Conservation (phyloP, 2,329 filamentous ascomycete species). For the Hymenoscyphus scutula region DNA sequence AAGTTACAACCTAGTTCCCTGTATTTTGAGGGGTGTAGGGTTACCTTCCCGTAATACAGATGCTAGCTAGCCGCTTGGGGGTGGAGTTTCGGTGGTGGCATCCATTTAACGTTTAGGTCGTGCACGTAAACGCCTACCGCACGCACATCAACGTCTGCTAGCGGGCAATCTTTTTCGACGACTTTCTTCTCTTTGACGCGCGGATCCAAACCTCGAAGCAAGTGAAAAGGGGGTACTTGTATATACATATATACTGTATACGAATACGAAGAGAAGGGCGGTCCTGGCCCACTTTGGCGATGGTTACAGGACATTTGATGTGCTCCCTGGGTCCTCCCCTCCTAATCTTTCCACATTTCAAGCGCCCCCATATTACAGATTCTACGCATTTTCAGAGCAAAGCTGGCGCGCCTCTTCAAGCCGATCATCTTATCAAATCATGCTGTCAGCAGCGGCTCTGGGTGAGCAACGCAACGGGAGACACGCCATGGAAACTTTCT, state of each 20-base stretch:
- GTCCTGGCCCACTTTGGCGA: neutral
- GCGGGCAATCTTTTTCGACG: constrained; percentile 6
- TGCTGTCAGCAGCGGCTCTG: neutral
- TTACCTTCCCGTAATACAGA: constrained; percentile 2
- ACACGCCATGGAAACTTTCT: neutral
- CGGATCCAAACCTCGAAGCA: constrained; percentile 2
- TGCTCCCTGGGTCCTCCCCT: neutral
- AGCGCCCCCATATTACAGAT: neutral
- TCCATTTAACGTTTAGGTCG: constrained; percentile 9
- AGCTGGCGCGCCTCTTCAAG: neutral
- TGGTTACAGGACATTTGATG: neutral
- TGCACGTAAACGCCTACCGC: constrained; percentile 4
- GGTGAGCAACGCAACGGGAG: neutral
- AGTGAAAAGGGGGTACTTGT: neutral
- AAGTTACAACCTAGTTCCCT: constrained; percentile 21
- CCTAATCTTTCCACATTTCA: constrained; percentile 1
- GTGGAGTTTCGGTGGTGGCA: neutral
- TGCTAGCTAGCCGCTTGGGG: neutral
- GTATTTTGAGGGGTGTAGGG: constrained; percentile 3
- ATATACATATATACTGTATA: too few species aligned
- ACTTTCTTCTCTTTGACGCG: constrained; percentile 3
- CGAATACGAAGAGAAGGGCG: neutral
- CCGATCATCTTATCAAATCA: constrained; percentile 1
- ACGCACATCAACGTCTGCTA: constrained; percentile 1
- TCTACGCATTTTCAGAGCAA: neutral